Conservation (phyloP, 2,329 filamentous ascomycete species). For the Aspergillus brunneoviolaceus region DNA sequence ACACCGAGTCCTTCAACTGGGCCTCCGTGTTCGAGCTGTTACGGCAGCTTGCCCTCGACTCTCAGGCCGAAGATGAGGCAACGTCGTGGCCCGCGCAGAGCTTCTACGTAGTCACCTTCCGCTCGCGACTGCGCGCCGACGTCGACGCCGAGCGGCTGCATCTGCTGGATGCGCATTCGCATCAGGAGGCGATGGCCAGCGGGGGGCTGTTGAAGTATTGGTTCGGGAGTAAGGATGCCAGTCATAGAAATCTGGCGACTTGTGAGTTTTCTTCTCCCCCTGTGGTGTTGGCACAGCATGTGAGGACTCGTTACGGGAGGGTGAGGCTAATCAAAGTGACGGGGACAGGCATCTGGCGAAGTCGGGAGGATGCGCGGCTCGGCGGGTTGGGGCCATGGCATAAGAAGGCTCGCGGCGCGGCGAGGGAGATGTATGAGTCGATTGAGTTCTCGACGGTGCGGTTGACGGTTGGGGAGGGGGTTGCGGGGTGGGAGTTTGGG, state of each 20-base stretch:
- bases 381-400: conserved; percentile 60
- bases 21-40: conserved; percentile 60
- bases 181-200: conserved; percentile 74
- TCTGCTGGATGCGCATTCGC: conserved; percentile 72
- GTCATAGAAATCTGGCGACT: conserved; percentile 78
- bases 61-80: too few relatives aligned
- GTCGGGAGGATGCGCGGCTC: conserved; percentile 60
- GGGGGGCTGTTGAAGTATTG: conserved; percentile 92
- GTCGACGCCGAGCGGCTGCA: conserved; percentile 69
- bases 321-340: background rate
- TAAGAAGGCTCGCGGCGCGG: conserved; percentile 52
- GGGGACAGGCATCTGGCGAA: conserved; percentile 62
- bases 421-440: conserved; percentile 53
- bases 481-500: conserved; percentile 62
- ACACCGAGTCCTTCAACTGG: conserved; percentile 78
- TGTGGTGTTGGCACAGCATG: conserved; percentile 1
- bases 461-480: conserved; percentile 66
- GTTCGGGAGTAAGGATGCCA: conserved; percentile 72
- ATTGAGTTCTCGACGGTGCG: conserved; percentile 67
- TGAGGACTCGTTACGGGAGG: background rate
- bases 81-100: conserved; percentile 57
- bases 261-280: conserved; percentile 49
- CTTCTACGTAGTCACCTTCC: conserved; percentile 85
- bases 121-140: conserved; percentile 67
- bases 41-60: conserved; percentile 47